A percentile compares a stretch with the other conserved stretches of the same genome.
These are phyloP conservation scores for Coemansia umbellata DNA, from an alignment of 192 early-diverging fungal species.

Conservation along the genomic window DNA sequence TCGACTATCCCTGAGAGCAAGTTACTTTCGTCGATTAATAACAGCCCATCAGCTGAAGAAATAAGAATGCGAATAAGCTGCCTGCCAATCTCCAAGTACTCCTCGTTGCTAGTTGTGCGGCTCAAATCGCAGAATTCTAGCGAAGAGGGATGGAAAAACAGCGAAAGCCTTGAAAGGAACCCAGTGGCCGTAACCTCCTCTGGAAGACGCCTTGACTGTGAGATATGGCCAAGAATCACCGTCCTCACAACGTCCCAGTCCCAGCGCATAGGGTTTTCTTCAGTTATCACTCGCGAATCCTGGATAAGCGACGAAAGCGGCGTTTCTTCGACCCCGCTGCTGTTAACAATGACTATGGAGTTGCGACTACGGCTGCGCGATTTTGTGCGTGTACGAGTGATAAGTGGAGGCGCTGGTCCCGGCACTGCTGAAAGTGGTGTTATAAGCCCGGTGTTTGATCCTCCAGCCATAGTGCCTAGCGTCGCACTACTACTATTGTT, in stretches of 20 bases:
- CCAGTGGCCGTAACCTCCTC: slow-evolving; percentile 24
- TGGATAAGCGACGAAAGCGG: slow-evolving; percentile 26
- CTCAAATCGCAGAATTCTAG: slow-evolving; percentile 49
- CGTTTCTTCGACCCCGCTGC: slow-evolving; percentile 20
- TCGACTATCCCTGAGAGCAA: slow-evolving; percentile 43
- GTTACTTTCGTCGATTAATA: slow-evolving; percentile 48
- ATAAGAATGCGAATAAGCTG: slow-evolving; percentile 47
- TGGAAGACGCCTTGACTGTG: slow-evolving; percentile 21
- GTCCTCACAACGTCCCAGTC: slow-evolving; percentile 38
- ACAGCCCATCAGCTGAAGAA: slow-evolving; percentile 44
- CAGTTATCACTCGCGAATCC: slow-evolving; percentile 36
- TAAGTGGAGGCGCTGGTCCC: slow-evolving; percentile 19
- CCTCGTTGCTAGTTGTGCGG: slow-evolving; percentile 41
- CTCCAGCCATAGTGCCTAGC: neutral
- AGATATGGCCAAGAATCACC: slow-evolving; percentile 31
- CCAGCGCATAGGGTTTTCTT: slow-evolving; percentile 52
- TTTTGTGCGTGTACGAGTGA: slow-evolving; percentile 42
- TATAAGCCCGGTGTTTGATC: neutral
- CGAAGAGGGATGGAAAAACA: slow-evolving; percentile 44
- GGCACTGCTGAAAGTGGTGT: slow-evolving; percentile 12
- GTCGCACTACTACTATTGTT: neutral
- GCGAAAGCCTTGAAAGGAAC: slow-evolving; percentile 34
- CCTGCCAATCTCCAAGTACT: slow-evolving; percentile 50
- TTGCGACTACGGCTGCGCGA: slow-evolving; percentile 47
- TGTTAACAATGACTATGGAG: slow-evolving; percentile 21